Evolutionary conservation across 345 rosid species (phyloP).

Genomic region (Mallotus nudiflorus): DNA sequence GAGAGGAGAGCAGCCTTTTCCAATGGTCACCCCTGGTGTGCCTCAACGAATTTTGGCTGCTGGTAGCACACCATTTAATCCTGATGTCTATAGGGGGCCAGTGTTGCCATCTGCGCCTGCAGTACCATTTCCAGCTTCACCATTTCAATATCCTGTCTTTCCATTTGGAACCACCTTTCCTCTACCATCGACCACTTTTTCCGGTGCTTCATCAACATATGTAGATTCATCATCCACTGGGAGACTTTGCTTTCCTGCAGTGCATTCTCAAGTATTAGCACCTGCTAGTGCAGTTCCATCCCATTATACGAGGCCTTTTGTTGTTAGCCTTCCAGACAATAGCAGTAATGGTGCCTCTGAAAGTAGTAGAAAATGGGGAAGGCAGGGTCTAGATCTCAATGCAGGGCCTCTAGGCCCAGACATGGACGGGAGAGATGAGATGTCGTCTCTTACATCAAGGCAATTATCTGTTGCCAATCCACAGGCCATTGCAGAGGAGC

Average conservation of each 20-base stretch:
- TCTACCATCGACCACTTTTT: slow-evolving; percentile 55
- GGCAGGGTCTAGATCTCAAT: slow-evolving; percentile 75
- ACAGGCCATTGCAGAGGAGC: slow-evolving; percentile 61
- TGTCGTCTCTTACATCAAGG: slow-evolving; percentile 42
- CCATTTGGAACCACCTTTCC: slow-evolving; percentile 63
- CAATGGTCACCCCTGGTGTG: slow-evolving; percentile 54
- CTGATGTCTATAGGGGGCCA: slow-evolving; percentile 66
- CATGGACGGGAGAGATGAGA: slow-evolving; percentile 68
- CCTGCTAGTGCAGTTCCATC: slow-evolving; percentile 57
- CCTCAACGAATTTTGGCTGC: slow-evolving; percentile 66
- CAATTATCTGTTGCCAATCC: slow-evolving; percentile 53
- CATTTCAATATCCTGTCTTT: slow-evolving; percentile 70
- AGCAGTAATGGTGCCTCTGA: slow-evolving; percentile 43
- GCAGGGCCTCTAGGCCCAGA: slow-evolving; percentile 77
- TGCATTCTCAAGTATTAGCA: slow-evolving; percentile 63
- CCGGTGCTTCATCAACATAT: slow-evolving; percentile 67
- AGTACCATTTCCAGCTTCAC: slow-evolving; percentile 54
- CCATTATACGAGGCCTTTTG: slow-evolving; percentile 58
- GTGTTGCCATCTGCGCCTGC: slow-evolving; percentile 82
- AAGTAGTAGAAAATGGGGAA: slow-evolving; percentile 62
- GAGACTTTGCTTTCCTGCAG: slow-evolving; percentile 59
- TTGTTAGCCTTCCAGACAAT: slow-evolving; percentile 61
- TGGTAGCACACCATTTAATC: slow-evolving; percentile 51
- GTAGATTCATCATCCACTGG: slow-evolving; percentile 69
- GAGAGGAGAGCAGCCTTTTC: slow-evolving; percentile 65